phyloP scores from a whole-genome alignment of 2,329 filamentous ascomycete genomes.

The Sporothrix humicola region DNA sequence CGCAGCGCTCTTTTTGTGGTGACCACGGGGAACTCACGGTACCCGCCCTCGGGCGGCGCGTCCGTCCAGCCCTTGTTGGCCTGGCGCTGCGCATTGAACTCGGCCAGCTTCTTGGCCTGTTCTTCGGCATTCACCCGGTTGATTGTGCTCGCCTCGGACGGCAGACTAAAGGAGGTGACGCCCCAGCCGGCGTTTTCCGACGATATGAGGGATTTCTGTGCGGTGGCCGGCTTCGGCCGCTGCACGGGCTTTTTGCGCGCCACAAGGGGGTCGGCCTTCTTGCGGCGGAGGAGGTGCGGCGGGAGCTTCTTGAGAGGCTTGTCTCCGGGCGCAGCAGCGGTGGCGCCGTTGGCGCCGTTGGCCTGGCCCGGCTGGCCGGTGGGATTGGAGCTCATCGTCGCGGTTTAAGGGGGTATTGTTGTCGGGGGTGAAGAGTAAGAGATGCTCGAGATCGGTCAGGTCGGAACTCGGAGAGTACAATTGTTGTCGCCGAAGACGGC shows the following conservation, averaged over 20 bases:
- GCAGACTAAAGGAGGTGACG: slow-evolving; percentile 36
- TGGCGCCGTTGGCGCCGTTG: slow-evolving; percentile 31
- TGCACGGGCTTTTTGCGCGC: slow-evolving; percentile 60
- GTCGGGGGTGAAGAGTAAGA: not conserved
- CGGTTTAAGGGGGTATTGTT: not conserved
- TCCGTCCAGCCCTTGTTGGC: slow-evolving; percentile 65
- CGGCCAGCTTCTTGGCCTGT: slow-evolving; percentile 41
- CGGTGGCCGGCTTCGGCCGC: slow-evolving; percentile 44
- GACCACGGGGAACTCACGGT: slow-evolving; percentile 68
- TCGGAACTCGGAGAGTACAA: not conserved
- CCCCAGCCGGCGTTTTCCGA: slow-evolving; percentile 30
- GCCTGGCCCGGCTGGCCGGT: slow-evolving; percentile 42
- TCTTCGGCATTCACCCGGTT: slow-evolving; percentile 32
- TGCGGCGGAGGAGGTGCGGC: slow-evolving; percentile 48
- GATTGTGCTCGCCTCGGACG: slow-evolving; percentile 37
- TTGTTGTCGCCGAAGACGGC: not conserved
- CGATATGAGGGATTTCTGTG: slow-evolving; percentile 33
- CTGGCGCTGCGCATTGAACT: slow-evolving; percentile 52
- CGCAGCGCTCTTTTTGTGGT: slow-evolving; percentile 82
- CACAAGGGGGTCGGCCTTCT: slow-evolving; percentile 67
- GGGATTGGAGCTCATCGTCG: slow-evolving; percentile 54
- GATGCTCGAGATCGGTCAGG: not conserved
- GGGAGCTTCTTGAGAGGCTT: slow-evolving; percentile 45
- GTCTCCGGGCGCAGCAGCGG: not conserved
- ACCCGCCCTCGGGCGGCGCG: slow-evolving; percentile 49